Percentiles rank a stretch among this genome's conserved stretches.
Conservation (phyloP, 2,329 filamentous ascomycete species). For the Cercospora janseana region DNA sequence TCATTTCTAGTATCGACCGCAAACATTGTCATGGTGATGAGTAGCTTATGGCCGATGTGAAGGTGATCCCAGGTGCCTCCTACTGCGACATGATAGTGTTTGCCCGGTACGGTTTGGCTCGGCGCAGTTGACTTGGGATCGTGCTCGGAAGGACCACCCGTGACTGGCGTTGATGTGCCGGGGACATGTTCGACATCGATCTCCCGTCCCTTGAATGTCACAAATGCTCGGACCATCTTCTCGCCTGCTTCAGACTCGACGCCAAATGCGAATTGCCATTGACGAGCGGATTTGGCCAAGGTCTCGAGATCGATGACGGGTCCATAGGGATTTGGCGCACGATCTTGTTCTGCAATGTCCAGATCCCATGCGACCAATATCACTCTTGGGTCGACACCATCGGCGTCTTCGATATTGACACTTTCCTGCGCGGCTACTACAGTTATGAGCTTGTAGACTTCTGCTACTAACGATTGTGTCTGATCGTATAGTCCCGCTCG, state of each 20-base stretch:
- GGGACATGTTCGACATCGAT: conserved; percentile 38
- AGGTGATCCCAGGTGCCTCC: conserved; percentile 97
- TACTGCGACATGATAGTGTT: conserved; percentile 67
- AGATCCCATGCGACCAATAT: conserved; percentile 65
- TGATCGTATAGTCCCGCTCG: conserved; percentile 61
- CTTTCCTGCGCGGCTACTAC: conserved; percentile 64
- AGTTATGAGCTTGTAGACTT: conserved; percentile 74
- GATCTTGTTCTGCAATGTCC: conserved; percentile 16
- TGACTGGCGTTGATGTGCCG: conserved; percentile 7
- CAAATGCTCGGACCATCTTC: conserved; percentile 52
- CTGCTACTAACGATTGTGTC: conserved; percentile 72
- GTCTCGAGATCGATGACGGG: conserved; percentile 52
- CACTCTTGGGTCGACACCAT: conserved; percentile 73
- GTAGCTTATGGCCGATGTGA: conserved; percentile 91
- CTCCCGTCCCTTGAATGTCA: conserved; percentile 34
- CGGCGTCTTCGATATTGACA: conserved; percentile 63
- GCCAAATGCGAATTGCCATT: conserved; percentile 66
- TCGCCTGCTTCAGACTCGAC: conserved; percentile 65
- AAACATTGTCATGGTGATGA: conserved; percentile 82
- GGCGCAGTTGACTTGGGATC: conserved; percentile 7
- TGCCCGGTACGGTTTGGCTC: conserved; percentile 13
- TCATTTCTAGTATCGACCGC: conserved; percentile 54
- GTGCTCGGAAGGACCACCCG: neutral
- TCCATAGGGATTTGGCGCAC: conserved; percentile 41
- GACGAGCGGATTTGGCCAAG: conserved; percentile 50